Percentiles rank a stretch among this genome's conserved stretches.
Conservation (phyloP, 495 filamentous ascomycete genomes). For the Hypoxylon crocopeplum region DNA sequence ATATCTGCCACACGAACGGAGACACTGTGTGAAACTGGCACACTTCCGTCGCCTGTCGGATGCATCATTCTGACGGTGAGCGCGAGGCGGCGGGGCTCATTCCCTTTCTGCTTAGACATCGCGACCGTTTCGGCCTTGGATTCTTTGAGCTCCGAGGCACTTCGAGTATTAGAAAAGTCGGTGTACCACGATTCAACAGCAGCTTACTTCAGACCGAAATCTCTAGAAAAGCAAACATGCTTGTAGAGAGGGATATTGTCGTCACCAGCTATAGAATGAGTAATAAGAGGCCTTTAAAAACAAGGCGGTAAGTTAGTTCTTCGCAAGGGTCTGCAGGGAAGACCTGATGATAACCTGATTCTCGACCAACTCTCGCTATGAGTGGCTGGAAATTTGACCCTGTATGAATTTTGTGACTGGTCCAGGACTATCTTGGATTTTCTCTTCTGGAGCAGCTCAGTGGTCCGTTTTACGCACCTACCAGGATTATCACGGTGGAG, state of each 20-base stretch:
- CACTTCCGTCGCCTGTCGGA: constrained; percentile 11
- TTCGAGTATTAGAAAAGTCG: constrained; percentile 27
- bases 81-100: constrained; percentile 13
- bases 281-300: constrained; percentile 21
- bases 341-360: constrained; percentile 8
- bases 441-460: constrained; percentile 17
- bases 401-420: constrained; percentile 38
- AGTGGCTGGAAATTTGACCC: constrained; percentile 34
- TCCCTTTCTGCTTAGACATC: constrained; percentile 26
- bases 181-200: constrained; percentile 25
- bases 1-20: constrained; percentile 17
- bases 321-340: constrained; percentile 15
- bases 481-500: constrained; percentile 19
- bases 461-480: constrained; percentile 28
- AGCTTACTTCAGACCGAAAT: constrained; percentile 30
- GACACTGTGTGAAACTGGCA: constrained; percentile 31
- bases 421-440: constrained; percentile 32
- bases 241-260: constrained; percentile 8
- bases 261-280: constrained; percentile 28
- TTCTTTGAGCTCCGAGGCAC: constrained; percentile 12
- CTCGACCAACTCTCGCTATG: constrained; percentile 9
- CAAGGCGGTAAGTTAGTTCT: constrained; percentile 19
- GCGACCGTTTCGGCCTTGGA: constrained; percentile 19
- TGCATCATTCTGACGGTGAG: constrained; percentile 41
- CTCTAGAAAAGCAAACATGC: constrained; percentile 6